These are phyloP conservation scores for Cokeromyces recurvatus DNA, from an alignment of 371 early-diverging fungal species.

Conservation along the genomic window DNA sequence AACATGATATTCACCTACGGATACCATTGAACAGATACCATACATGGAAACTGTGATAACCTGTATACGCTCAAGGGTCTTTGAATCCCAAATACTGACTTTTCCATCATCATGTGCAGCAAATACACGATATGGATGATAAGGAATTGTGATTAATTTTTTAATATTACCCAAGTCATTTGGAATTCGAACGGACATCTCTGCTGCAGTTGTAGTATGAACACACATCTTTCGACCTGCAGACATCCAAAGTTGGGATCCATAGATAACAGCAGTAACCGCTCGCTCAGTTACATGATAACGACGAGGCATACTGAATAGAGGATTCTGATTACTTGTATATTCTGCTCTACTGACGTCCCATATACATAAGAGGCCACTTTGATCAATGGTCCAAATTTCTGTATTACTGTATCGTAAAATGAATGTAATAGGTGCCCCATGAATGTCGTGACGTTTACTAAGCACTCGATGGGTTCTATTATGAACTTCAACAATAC, in stretches of 20 bases:
- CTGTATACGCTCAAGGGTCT: constrained; percentile 37
- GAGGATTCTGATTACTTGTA: constrained; percentile 12
- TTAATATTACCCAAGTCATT: constrained; percentile 59
- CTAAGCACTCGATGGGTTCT: constrained; percentile 36
- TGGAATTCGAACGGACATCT: constrained; percentile 26
- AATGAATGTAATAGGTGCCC: constrained; percentile 57
- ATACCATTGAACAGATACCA: constrained; percentile 60
- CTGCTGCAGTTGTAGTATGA: constrained; percentile 22
- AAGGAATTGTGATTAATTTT: constrained; percentile 49
- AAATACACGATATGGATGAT: constrained; percentile 48
- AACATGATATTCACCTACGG: constrained; percentile 58
- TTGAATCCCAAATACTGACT: constrained; percentile 67
- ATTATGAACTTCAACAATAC: constrained; percentile 49
- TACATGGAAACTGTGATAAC: constrained; percentile 61
- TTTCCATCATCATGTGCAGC: constrained; percentile 82
- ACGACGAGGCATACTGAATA: constrained; percentile 23
- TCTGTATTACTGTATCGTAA: constrained; percentile 48
- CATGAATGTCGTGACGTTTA: constrained; percentile 51
- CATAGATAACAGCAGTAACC: constrained; percentile 41
- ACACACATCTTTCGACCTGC: constrained; percentile 51
- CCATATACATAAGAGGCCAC: constrained; percentile 70
- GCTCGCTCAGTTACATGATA: constrained; percentile 13
- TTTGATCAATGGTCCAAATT: constrained; percentile 76
- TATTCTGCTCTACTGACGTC: constrained; percentile 28
- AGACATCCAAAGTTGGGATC: constrained; percentile 58